Evolutionary conservation across 768 basidiomycete genomes (phyloP).

Genomic region (Termitomyces sp.): DNA sequence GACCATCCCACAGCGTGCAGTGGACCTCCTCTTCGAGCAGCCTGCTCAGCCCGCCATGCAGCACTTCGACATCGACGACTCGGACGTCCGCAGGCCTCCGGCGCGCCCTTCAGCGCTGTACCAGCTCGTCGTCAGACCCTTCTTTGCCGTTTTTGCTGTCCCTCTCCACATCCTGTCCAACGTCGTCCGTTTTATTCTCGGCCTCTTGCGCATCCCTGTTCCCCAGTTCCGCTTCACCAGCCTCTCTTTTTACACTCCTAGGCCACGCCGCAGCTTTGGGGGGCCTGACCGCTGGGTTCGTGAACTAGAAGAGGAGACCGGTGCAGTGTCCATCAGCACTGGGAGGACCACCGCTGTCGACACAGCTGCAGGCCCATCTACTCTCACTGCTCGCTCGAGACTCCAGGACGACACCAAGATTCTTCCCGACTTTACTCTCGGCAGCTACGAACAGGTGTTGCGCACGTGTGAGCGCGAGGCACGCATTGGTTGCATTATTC

Average conservation of each 20-base stretch:
- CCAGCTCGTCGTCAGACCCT: slow-evolving; percentile 21
- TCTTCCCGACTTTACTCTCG: slow-evolving; percentile 77
- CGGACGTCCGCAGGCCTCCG: slow-evolving; percentile 18
- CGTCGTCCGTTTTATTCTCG: slow-evolving; percentile 61
- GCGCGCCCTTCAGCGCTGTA: slow-evolving; percentile 14
- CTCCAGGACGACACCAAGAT: slow-evolving; percentile 35
- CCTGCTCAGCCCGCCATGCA: slow-evolving; percentile 20
- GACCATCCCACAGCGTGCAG: slow-evolving; percentile 39
- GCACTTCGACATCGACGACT: slow-evolving; percentile 49
- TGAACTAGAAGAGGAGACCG: slow-evolving; percentile 81
- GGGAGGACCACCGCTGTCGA: slow-evolving; percentile 28
- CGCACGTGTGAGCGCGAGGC: slow-evolving; percentile 63
- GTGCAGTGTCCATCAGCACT: slow-evolving; percentile 54
- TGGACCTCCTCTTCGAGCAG: slow-evolving; percentile 51
- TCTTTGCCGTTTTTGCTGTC: slow-evolving; percentile 47
- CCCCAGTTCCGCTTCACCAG: slow-evolving; percentile 48
- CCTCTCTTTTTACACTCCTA: slow-evolving; percentile 39
- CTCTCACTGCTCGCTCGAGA: slow-evolving; percentile 29
- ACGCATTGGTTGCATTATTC: slow-evolving; percentile 71
- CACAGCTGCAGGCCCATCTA: slow-evolving; percentile 37
- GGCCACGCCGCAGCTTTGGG: slow-evolving; percentile 30
- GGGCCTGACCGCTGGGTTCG: slow-evolving; percentile 74
- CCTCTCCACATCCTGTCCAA: slow-evolving; percentile 56
- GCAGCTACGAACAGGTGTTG: slow-evolving; percentile 78
- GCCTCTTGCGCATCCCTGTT: slow-evolving; percentile 61